Conservation (phyloP, 495 filamentous ascomycete species). For the Talaromyces liani region DNA sequence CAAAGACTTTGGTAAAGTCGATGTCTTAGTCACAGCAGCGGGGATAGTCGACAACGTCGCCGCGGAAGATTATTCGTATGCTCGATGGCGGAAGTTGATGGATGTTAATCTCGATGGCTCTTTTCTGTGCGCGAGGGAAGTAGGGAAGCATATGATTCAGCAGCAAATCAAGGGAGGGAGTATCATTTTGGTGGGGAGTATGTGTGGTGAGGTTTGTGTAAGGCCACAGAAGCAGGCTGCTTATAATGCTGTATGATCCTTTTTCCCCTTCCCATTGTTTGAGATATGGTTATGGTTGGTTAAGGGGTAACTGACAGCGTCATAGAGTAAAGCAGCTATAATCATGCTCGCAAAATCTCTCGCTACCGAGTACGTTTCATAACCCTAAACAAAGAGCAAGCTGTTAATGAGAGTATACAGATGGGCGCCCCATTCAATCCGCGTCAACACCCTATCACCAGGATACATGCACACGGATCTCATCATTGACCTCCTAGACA, state of each 20-base stretch:
- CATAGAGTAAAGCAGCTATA: constrained; percentile 16
- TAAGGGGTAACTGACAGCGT: too few species aligned
- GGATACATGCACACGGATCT: constrained; percentile 24
- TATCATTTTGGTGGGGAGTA: constrained; percentile 20
- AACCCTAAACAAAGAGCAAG: not conserved
- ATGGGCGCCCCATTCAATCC: constrained; percentile 15
- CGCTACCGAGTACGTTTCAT: constrained; percentile 14
- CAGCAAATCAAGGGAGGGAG: constrained; percentile 17
- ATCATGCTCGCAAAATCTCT: constrained; percentile 16
- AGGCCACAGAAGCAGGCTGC: constrained; percentile 23
- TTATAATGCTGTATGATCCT: constrained; percentile 16
- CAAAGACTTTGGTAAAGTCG: constrained; percentile 56
- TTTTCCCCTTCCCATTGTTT: not conserved
- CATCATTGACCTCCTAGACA: constrained; percentile 17
- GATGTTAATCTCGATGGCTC: constrained; percentile 56
- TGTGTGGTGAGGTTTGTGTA: constrained; percentile 16
- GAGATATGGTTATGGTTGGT: not conserved
- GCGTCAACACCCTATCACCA: constrained; percentile 22
- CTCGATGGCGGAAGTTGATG: constrained; percentile 61
- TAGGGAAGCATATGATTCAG: constrained; percentile 57
- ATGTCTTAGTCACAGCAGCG: constrained; percentile 62
- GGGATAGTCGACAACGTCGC: constrained; percentile 57
- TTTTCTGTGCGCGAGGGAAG: constrained; percentile 63
- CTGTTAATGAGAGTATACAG: not conserved
- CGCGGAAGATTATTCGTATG: constrained; percentile 53